These are phyloP conservation scores for Anthracocystis walkeri DNA, from an alignment of 1,284 basidiomycete genomes.

Conservation along the genomic window DNA sequence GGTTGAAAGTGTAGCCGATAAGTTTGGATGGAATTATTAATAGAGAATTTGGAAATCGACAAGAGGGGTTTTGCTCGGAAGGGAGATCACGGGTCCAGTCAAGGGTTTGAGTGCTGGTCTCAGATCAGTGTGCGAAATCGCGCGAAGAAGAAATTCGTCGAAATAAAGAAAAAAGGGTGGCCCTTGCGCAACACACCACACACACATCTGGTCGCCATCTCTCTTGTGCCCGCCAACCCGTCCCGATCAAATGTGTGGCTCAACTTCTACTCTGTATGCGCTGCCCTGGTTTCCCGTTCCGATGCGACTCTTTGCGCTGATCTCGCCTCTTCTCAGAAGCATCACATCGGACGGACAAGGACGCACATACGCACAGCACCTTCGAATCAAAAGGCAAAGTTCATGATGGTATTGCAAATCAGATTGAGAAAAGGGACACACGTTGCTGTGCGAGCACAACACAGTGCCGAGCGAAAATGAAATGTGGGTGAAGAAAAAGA, in stretches of 20 bases:
- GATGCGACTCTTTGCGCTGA: neutral
- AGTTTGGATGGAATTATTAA: neutral
- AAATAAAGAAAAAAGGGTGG: neutral
- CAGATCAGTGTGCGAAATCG: conserved; percentile 11
- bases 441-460: neutral
- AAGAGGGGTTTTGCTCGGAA: conserved; percentile 8
- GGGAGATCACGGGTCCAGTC: conserved; percentile 22
- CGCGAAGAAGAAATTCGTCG: conserved; percentile 9
- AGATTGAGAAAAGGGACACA: neutral
- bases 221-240: no score
- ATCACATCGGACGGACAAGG: neutral
- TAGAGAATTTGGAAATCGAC: neutral
- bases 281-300: no score
- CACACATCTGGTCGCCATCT: neutral
- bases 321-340: neutral
- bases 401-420: conserved; percentile 34
- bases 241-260: no score
- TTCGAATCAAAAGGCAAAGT: conserved; percentile 15
- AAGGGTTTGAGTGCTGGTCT: conserved; percentile 7
- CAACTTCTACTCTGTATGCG: no score
- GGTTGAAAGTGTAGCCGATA: no score
- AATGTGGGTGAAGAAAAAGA: conserved; percentile 7
- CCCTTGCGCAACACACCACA: neutral
- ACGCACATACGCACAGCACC: neutral
- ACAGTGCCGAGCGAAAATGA: conserved; percentile 9